Evolutionary conservation across 306 rosid genomes (phyloP).

Genomic region (Corylus avellana): DNA sequence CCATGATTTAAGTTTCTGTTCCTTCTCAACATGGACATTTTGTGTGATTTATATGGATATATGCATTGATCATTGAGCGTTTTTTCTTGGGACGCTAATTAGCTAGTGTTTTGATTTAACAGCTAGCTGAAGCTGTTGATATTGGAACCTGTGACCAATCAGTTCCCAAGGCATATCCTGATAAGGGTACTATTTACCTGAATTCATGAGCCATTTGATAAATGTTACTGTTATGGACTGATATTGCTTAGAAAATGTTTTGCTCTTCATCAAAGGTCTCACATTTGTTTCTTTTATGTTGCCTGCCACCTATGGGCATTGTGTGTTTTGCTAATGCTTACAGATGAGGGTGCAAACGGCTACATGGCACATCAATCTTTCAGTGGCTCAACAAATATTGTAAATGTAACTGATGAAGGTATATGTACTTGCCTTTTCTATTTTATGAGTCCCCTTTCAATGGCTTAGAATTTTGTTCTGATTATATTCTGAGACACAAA

Average conservation of each 20-base stretch:
- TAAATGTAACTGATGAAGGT: conserved; percentile 72
- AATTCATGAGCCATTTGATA: conserved; percentile 20
- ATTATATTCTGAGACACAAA: conserved; percentile 10
- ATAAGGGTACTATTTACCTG: conserved; percentile 56
- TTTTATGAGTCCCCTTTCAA: neutral
- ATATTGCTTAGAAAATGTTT: conserved; percentile 5
- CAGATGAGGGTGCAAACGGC: conserved; percentile 72
- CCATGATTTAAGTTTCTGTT: conserved; percentile 15
- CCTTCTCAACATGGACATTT: conserved; percentile 7
- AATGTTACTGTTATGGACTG: conserved; percentile 8
- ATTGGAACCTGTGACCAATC: conserved; percentile 91
- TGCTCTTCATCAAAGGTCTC: conserved; percentile 1
- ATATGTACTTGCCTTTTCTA: conserved; percentile 25
- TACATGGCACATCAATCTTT: conserved; percentile 45
- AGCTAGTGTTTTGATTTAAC: conserved; percentile 19
- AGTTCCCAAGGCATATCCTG: conserved; percentile 85
- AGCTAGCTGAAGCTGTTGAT: conserved; percentile 85
- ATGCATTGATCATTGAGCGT: neutral
- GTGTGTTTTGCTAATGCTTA: conserved; percentile 29
- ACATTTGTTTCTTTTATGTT: neutral
- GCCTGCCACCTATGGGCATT: conserved; percentile 14
- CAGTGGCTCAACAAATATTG: conserved; percentile 43
- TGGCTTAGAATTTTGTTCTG: conserved; percentile 9
- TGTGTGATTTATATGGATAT: neutral
- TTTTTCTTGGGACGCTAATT: conserved; percentile 11